Conservation (phyloP, 1,139 yeast species). For the Groenewaldozyma auringiensis region DNA sequence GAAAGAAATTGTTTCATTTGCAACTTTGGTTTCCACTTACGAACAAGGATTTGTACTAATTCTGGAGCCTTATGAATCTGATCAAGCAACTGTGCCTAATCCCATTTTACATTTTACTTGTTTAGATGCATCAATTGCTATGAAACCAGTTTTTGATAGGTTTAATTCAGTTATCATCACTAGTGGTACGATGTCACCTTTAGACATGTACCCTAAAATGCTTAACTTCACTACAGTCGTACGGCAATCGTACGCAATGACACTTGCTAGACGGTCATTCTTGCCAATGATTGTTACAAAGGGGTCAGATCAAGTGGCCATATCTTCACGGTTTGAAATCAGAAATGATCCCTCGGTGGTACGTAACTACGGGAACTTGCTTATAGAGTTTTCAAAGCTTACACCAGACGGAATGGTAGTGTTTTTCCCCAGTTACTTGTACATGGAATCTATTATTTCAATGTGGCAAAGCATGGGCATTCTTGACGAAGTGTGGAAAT, state of each 20-base stretch:
- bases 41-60: constrained; percentile 88
- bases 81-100: constrained; percentile 94
- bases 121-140: constrained; percentile 95
- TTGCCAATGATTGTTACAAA: constrained; percentile 94
- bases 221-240: constrained; percentile 87
- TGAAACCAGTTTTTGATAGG: constrained; percentile 90
- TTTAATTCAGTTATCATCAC: constrained; percentile 93
- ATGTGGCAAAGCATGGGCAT: constrained; percentile 99
- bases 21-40: constrained; percentile 89
- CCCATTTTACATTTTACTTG: constrained; percentile 94
- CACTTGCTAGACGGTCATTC: constrained; percentile 84
- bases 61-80: constrained; percentile 93
- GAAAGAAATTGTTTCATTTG: constrained; percentile 94
- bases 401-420: constrained; percentile 99
- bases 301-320: constrained; percentile 96
- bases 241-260: constrained; percentile 94
- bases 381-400: constrained; percentile 86
- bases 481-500: constrained; percentile 96
- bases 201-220: constrained; percentile 99
- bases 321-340: constrained; percentile 91
- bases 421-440: constrained; percentile 91
- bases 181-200: constrained; percentile 95
- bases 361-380: constrained; percentile 86
- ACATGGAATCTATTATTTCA: constrained; percentile 95
- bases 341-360: constrained; percentile 97